Evolutionary conservation across 2,329 filamentous ascomycete species (phyloP).

Genomic region (Fusarium secorum): DNA sequence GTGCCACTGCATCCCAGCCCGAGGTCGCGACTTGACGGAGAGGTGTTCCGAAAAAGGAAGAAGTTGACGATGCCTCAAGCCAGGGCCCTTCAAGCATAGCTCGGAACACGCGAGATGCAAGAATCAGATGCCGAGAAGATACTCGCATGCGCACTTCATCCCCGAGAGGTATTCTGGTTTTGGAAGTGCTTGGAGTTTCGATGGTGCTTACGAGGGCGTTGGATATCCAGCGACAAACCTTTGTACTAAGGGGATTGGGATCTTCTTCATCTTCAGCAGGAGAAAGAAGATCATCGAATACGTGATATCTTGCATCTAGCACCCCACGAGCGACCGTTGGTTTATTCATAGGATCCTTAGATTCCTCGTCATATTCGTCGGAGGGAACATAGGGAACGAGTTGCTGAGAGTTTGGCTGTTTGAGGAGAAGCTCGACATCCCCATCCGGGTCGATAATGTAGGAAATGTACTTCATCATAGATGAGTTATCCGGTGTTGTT

Average conservation of each 20-base stretch:
- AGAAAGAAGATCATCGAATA: neutral
- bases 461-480: neutral
- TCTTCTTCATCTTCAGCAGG: neutral
- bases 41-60: neutral
- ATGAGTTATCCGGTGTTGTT: accelerated
- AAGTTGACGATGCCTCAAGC: neutral
- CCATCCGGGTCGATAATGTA: neutral
- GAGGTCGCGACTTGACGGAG: neutral
- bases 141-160: neutral
- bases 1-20: neutral
- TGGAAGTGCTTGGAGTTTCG: neutral
- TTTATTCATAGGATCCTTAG: neutral
- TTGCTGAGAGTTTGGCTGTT: neutral
- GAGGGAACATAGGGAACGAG: neutral
- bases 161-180: neutral
- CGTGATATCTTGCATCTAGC: neutral
- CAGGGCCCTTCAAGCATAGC: too few relatives aligned
- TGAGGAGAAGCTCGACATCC: neutral
- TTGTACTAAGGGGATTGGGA: neutral
- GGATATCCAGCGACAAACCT: too few relatives aligned
- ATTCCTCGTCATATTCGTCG: too few relatives aligned
- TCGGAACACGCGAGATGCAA: neutral
- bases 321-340: neutral
- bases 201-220: too few relatives aligned
- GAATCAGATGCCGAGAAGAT: neutral